Base-by-base conservation (phyloP, 1,284 basidiomycete genomes). In the Trichosporon sp. region DNA sequence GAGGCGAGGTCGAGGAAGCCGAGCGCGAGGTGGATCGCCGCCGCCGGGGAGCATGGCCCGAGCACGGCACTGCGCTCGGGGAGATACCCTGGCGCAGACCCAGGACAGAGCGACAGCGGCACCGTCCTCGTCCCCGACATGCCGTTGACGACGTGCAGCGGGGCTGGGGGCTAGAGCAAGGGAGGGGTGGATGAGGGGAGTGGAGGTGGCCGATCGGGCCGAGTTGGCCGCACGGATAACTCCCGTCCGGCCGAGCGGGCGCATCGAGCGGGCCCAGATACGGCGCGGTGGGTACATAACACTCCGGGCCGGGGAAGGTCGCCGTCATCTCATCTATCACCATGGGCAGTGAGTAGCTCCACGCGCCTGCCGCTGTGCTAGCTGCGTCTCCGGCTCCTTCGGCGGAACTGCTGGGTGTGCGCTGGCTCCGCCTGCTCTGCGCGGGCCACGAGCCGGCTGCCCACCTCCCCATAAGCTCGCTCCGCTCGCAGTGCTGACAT, bases 291-390 rank as follows among this genome's bases (percentile, higher is more conserved):
- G 18, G 21, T 31, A 25, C 38, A 60, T 65, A 51, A 25, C 44
- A 56, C 35, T 27, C 18, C 27, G 35, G 15, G 5, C 8, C 29
- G 25, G 42, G 25, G 25, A 25, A 21, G n/a, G 35, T 62, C 27
- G 4, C 8, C 31, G 13, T 62, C 42, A 29, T 21, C 32, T 62
- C 65, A 42, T 27, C 62, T 25, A 27, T 65, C 66, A 70, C 15
- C 66, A 72, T 72, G 71, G 68, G 67, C 51, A 72, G 71, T 72
- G 67, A 65, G 71, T 72, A 66, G 35, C 35, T 38, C 35, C 35
- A 9, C 35, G 6, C 35, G 12, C 35, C n/a, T n/a, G n/a, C n/a
- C n/a, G n/a, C n/a, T n/a, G n/a, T n/a, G n/a, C n/a, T n/a, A n/a
- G n/a, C n/a, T n/a, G n/a, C n/a, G n/a, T n/a, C n/a, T n/a, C n/a